Evolutionary conservation across 176 grass and related monocot species (phyloP).

Genomic region (Pharus latifolius): DNA sequence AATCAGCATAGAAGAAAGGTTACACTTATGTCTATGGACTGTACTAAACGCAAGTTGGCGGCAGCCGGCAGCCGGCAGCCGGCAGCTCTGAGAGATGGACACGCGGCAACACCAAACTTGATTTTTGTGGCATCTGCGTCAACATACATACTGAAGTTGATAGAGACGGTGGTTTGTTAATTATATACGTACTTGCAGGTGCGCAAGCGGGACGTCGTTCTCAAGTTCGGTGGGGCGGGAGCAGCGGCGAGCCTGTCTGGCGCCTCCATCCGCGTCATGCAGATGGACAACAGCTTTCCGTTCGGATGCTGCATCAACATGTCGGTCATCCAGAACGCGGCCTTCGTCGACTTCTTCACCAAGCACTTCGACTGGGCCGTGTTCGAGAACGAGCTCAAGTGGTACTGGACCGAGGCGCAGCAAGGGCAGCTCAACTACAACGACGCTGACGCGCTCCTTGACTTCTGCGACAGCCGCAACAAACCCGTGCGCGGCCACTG

Average conservation of each 20-base stretch:
- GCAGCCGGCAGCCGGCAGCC: too few relatives aligned
- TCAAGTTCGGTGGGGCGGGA: conserved; percentile 28
- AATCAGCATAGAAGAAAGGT: too few relatives aligned
- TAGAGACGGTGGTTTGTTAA: neutral
- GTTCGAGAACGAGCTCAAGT: conserved; percentile 70
- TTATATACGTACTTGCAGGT: conserved; percentile 6
- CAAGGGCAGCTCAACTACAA: conserved; percentile 50
- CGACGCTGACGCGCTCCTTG: conserved; percentile 59
- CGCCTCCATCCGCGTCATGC: conserved; percentile 32
- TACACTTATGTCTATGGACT: too few relatives aligned
- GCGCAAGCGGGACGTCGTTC: conserved; percentile 47
- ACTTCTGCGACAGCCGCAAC: conserved; percentile 42
- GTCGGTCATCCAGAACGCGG: conserved; percentile 36
- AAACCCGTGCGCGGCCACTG: conserved; percentile 49
- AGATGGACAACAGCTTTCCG: conserved; percentile 68
- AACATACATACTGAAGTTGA: neutral
- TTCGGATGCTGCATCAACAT: conserved; percentile 52
- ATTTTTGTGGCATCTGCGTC: neutral
- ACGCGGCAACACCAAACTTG: neutral
- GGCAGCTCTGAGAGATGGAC: too few relatives aligned
- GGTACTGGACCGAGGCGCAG: conserved; percentile 71
- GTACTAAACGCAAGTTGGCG: too few relatives aligned
- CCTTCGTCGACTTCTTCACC: conserved; percentile 44
- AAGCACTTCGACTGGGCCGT: conserved; percentile 62
- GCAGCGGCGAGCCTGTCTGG: neutral